These are phyloP conservation scores for Colletotrichum navitas DNA, from an alignment of 2,329 filamentous ascomycete species.

Conservation along the genomic window DNA sequence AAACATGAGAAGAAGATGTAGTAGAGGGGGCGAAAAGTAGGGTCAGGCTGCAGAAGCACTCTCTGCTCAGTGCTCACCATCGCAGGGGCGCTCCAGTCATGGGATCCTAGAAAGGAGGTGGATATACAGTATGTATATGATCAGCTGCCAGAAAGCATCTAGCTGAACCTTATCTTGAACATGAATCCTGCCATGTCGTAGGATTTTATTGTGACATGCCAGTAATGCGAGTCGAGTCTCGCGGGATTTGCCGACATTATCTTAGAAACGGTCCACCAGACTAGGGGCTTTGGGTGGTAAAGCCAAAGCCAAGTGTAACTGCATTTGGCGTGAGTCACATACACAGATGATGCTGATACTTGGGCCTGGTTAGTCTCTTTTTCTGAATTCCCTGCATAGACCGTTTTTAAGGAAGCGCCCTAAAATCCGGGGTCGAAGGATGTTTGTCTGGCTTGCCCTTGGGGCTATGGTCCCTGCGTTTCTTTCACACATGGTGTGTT, in stretches of 20 bases:
- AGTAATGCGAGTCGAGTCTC: conserved; percentile 19
- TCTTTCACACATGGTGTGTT: neutral
- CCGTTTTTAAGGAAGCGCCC: conserved; percentile 2
- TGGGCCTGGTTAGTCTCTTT: neutral
- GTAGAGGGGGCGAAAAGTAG: neutral
- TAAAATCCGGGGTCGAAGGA: conserved; percentile 28
- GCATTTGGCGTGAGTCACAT: neutral
- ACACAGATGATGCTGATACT: too few species aligned
- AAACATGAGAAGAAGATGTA: neutral
- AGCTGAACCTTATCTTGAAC: conserved; percentile 18
- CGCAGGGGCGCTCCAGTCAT: neutral
- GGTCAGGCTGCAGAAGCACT: neutral
- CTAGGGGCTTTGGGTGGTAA: neutral
- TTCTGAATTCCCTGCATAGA: neutral
- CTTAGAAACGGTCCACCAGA: conserved; percentile 8
- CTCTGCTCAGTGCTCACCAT: neutral
- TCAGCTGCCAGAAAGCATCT: conserved; percentile 22
- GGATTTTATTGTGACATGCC: neutral
- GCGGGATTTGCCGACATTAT: conserved; percentile 9
- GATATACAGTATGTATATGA: neutral
- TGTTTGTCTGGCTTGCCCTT: neutral
- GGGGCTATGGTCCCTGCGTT: conserved; percentile 1
- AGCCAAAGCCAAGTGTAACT: conserved; percentile 9
- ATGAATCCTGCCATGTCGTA: neutral
- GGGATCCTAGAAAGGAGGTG: conserved; percentile 9